These are phyloP conservation scores for Backusella luteola DNA, from an alignment of 192 early-diverging fungal genomes.

Conservation along the genomic window DNA sequence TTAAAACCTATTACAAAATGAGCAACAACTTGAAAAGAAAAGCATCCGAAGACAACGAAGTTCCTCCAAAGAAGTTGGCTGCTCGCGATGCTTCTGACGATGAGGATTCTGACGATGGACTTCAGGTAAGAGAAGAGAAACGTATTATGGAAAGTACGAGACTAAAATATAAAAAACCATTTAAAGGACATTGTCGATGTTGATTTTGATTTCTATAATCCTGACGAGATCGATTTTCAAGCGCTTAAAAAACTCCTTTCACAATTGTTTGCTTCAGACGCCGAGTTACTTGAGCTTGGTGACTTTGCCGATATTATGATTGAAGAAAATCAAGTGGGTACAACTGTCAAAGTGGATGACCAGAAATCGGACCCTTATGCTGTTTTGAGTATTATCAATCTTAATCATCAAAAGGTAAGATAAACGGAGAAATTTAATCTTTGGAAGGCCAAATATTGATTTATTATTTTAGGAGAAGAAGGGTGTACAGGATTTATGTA, in stretches of 20 bases:
- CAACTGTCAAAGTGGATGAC: conserved; percentile 85
- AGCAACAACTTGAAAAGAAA: conserved; percentile 25
- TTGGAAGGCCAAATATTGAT: background rate
- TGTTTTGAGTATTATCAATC: conserved; percentile 73
- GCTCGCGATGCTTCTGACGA: background rate
- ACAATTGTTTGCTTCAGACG: conserved; percentile 79
- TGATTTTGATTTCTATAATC: conserved; percentile 96
- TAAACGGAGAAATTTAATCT: background rate
- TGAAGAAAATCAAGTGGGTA: conserved; percentile 72
- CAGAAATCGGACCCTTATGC: conserved; percentile 86
- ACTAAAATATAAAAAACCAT: background rate
- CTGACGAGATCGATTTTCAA: conserved; percentile 86
- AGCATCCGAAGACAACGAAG: conserved; percentile 16
- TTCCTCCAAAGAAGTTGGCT: conserved; percentile 1
- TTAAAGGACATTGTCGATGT: conserved; percentile 71
- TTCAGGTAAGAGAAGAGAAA: conserved; percentile 14
- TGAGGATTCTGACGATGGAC: conserved; percentile 27
- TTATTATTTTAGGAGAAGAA: conserved; percentile 37
- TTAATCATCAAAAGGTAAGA: conserved; percentile 60
- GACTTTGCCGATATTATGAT: conserved; percentile 85
- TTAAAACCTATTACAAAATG: background rate
- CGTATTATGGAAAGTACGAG: background rate
- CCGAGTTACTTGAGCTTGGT: conserved; percentile 69
- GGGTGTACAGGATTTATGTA: conserved; percentile 47
- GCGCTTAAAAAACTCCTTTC: conserved; percentile 84